phyloP scores from a whole-genome alignment of 768 basidiomycete genomes.

The Leccinellum rugosiceps region DNA sequence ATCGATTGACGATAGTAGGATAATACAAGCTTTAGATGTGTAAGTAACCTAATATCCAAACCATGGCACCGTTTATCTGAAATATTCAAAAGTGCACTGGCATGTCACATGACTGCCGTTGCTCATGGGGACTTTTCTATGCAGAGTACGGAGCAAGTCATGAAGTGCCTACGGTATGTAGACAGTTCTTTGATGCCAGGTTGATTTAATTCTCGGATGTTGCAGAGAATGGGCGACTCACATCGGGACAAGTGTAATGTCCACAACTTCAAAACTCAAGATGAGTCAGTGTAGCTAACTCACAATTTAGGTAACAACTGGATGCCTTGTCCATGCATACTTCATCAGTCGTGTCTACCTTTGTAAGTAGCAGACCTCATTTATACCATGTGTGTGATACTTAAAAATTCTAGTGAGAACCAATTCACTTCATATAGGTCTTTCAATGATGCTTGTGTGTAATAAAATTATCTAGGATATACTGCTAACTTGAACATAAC shows the following conservation, averaged over 20 bases:
- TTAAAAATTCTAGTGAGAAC: constrained; percentile 11
- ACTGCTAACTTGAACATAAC: neutral
- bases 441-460: constrained; percentile 20
- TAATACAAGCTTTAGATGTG: constrained; percentile 14
- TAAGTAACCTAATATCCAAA: neutral
- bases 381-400: neutral
- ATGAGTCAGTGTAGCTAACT: constrained; percentile 1
- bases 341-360: constrained; percentile 24
- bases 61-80: neutral
- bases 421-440: neutral
- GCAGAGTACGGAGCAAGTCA: neutral
- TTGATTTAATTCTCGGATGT: neutral
- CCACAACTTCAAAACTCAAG: neutral
- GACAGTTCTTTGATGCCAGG: neutral
- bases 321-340: constrained; percentile 22
- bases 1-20: constrained; percentile 15
- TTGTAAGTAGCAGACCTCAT: constrained; percentile 8
- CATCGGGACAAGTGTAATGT: constrained; percentile 17
- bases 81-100: constrained; percentile 9
- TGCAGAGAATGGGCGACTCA: constrained; percentile 12
- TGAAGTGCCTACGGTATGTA: constrained; percentile 6
- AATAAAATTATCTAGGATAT: neutral
- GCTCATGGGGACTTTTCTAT: neutral
- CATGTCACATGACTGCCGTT: constrained; percentile 5
- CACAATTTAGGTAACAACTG: constrained; percentile 11